These are phyloP conservation scores for Gentiana dahurica DNA, from an alignment of 257 asterid genomes.

Conservation along the genomic window DNA sequence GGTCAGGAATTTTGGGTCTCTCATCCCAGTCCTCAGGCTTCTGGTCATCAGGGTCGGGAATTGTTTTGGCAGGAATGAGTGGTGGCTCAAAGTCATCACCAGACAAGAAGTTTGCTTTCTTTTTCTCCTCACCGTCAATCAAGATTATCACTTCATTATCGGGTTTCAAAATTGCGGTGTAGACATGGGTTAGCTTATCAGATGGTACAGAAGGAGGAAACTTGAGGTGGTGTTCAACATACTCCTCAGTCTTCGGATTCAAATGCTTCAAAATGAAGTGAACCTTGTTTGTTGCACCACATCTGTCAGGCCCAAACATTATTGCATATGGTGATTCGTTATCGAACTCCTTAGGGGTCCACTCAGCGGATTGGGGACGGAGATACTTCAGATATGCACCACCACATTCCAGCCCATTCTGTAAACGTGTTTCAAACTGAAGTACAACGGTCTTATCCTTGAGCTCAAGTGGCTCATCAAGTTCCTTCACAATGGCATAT, in stretches of 20 bases:
- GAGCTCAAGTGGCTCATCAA: conserved; percentile 48
- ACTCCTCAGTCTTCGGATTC: conserved; percentile 78
- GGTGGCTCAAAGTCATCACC: conserved; percentile 82
- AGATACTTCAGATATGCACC: conserved; percentile 94
- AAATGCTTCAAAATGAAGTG: conserved; percentile 90
- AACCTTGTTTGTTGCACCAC: conserved; percentile 94
- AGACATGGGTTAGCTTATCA: conserved; percentile 88
- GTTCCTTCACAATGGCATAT: conserved; percentile 80
- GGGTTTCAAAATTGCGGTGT: conserved; percentile 81
- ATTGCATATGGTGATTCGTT: conserved; percentile 89
- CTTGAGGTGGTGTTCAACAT: conserved; percentile 90
- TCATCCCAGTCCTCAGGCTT: conserved; percentile 99
- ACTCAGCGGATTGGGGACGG: conserved; percentile 86
- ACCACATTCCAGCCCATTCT: conserved; percentile 92
- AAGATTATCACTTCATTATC: conserved; percentile 59
- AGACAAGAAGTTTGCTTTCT: conserved; percentile 72
- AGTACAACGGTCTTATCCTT: conserved; percentile 72
- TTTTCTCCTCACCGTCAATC: conserved; percentile 94
- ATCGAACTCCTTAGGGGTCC: conserved; percentile 74
- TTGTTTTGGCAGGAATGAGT: conserved; percentile 77
- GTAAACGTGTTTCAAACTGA: conserved; percentile 88
- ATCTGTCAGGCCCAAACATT: conserved; percentile 97
- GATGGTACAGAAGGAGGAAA: conserved; percentile 85
- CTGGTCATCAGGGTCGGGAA: conserved; percentile 94
- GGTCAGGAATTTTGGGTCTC: conserved; percentile 86